phyloP scores from a whole-genome alignment of 208 protist species.

The Naegleria fowleri region DNA sequence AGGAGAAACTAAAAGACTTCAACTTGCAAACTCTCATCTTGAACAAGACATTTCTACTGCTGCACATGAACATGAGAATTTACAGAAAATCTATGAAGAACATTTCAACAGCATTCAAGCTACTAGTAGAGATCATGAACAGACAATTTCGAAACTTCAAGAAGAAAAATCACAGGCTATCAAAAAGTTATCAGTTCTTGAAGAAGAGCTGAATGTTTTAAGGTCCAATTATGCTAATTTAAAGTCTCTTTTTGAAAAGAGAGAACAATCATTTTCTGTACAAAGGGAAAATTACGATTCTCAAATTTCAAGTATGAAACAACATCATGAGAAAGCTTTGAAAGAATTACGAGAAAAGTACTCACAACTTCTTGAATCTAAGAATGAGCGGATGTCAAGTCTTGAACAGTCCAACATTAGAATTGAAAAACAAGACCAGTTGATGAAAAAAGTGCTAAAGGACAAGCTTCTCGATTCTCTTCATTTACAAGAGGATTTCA shows the following conservation, averaged over 20 bases:
- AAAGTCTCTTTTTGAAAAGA: not conserved
- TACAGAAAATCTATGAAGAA: not conserved
- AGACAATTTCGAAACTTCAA: not conserved
- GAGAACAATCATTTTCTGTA: not conserved
- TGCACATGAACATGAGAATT: not conserved
- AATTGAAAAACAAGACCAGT: not conserved
- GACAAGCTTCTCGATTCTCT: not conserved
- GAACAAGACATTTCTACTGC: not conserved
- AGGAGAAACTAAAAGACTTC: not conserved
- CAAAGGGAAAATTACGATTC: not conserved
- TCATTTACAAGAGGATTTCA: not conserved
- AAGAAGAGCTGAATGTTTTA: not conserved
- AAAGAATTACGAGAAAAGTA: not conserved
- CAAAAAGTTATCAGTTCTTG: not conserved
- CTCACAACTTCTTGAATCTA: not conserved
- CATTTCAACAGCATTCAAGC: not conserved
- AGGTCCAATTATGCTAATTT: not conserved
- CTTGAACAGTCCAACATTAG: not conserved
- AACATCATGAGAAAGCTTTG: not conserved
- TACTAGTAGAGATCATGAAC: not conserved
- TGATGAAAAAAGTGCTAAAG: not conserved
- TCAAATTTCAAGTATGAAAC: not conserved
- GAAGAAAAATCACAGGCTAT: not conserved
- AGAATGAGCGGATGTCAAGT: not conserved
- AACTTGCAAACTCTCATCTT: not conserved